Evolutionary conservation across 2,329 filamentous ascomycete species (phyloP).

Genomic region (Ilyonectria sp.): DNA sequence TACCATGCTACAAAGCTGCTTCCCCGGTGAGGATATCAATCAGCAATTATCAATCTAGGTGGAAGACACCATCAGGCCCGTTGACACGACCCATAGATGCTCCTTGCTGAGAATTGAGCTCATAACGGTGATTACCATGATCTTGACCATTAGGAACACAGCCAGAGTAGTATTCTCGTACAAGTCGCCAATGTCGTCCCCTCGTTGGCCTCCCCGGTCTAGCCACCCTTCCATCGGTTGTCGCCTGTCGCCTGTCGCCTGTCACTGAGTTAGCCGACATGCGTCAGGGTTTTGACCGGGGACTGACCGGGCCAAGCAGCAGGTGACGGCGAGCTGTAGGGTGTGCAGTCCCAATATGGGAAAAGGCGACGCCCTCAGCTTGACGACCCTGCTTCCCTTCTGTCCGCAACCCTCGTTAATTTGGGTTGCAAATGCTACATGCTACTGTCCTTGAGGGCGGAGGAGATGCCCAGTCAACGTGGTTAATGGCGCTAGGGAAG

Average conservation of each 20-base stretch:
- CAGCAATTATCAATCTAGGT: background rate
- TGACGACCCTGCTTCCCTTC: background rate
- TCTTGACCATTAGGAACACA: background rate
- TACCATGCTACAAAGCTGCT: background rate
- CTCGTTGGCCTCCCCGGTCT: background rate
- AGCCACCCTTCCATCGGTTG: background rate
- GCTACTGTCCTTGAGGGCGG: background rate
- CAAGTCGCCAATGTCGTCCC: background rate
- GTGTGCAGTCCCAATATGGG: background rate
- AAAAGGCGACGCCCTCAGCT: background rate
- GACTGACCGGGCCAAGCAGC: background rate
- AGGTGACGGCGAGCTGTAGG: background rate
- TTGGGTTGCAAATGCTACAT: background rate
- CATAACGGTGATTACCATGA: background rate
- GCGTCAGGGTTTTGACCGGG: background rate
- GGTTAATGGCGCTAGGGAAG: background rate
- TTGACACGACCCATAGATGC: background rate
- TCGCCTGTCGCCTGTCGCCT: background rate
- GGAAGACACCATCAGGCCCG: background rate
- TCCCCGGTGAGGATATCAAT: background rate
- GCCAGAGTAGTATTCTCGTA: background rate
- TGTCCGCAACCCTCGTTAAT: background rate
- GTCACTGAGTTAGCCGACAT: background rate
- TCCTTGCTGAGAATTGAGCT: conserved; percentile 1
- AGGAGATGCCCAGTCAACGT: background rate